Percentiles rank a stretch among this genome's conserved stretches.
phyloP scores from a whole-genome alignment of 2,329 filamentous ascomycete genomes.

The Scedosporium minutisporum region DNA sequence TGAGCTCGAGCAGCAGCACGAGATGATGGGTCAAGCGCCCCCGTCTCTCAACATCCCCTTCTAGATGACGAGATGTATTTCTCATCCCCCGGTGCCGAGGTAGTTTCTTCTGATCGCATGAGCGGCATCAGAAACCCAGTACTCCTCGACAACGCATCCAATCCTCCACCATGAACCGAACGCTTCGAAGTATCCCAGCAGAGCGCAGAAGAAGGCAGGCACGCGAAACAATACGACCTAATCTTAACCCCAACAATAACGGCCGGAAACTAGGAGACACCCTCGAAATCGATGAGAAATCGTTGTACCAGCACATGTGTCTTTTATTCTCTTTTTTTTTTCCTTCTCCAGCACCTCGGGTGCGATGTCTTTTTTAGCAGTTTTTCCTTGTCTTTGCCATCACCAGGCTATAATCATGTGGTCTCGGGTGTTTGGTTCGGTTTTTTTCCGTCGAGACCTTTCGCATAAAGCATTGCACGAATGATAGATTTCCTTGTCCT shows the following conservation, averaged over 20 bases:
- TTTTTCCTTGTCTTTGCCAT: neutral
- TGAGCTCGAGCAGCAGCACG: slow-evolving; percentile 79
- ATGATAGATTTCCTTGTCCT: neutral
- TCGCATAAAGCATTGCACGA: neutral
- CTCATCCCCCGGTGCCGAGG: neutral
- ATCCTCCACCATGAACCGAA: neutral
- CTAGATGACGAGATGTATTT: slow-evolving; percentile 28
- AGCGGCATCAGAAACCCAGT: neutral
- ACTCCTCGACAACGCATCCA: neutral
- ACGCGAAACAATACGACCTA: neutral
- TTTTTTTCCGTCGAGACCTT: neutral
- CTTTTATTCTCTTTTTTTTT: neutral
- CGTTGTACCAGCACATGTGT: neutral
- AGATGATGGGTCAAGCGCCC: slow-evolving; percentile 41
- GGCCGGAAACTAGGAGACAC: neutral
- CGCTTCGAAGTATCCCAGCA: neutral
- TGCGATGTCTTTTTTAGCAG: neutral
- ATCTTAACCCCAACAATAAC: neutral
- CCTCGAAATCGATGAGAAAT: neutral
- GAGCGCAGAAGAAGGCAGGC: neutral
- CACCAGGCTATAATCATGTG: neutral
- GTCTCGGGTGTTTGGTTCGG: neutral
- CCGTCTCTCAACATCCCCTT: slow-evolving; percentile 54
- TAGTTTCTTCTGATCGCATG: neutral
- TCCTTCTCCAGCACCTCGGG: neutral